phyloP scores from a whole-genome alignment of 1,284 basidiomycete species.

The Xerocomus nothofagi region DNA sequence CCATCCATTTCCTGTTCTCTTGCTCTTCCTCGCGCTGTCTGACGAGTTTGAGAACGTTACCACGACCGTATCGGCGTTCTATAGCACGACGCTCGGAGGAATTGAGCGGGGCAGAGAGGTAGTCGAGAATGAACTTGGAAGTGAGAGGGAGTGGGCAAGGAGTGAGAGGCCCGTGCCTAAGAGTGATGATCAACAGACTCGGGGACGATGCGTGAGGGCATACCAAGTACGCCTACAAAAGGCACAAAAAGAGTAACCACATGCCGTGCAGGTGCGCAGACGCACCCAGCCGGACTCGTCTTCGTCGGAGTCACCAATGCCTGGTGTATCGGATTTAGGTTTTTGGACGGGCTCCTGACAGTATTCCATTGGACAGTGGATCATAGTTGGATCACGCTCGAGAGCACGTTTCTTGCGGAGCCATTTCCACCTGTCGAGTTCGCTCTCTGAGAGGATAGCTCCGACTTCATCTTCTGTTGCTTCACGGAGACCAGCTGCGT shows the following conservation, averaged over 20 bases:
- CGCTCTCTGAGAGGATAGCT: conserved; percentile 59
- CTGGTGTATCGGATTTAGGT: conserved; percentile 43
- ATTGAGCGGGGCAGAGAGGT: conserved; percentile 52
- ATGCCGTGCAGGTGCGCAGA: conserved; percentile 65
- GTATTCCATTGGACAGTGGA: conserved; percentile 71
- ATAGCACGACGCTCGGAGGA: conserved; percentile 49
- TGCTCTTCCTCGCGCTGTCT: conserved; percentile 63
- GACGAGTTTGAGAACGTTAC: conserved; percentile 56
- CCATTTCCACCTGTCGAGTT: conserved; percentile 71
- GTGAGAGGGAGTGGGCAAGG: conserved; percentile 63
- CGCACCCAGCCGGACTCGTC: conserved; percentile 64
- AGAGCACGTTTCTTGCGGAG: conserved; percentile 64
- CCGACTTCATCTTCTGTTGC: conserved; percentile 72
- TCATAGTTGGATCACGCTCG: conserved; percentile 73
- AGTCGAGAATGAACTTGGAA: conserved; percentile 60
- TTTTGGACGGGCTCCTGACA: conserved; percentile 71
- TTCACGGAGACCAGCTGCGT: conserved; percentile 38
- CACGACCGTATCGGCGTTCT: conserved; percentile 63
- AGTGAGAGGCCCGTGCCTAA: conserved; percentile 72
- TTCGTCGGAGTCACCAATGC: conserved; percentile 32
- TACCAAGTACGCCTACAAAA: conserved; percentile 76
- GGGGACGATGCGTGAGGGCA: conserved; percentile 11
- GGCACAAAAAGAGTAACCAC: conserved; percentile 70
- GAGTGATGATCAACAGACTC: neutral
- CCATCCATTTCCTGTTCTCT: conserved; percentile 65